Conservation (phyloP, 2,329 filamentous ascomycete genomes). For the Sordariomycetes sp. region DNA sequence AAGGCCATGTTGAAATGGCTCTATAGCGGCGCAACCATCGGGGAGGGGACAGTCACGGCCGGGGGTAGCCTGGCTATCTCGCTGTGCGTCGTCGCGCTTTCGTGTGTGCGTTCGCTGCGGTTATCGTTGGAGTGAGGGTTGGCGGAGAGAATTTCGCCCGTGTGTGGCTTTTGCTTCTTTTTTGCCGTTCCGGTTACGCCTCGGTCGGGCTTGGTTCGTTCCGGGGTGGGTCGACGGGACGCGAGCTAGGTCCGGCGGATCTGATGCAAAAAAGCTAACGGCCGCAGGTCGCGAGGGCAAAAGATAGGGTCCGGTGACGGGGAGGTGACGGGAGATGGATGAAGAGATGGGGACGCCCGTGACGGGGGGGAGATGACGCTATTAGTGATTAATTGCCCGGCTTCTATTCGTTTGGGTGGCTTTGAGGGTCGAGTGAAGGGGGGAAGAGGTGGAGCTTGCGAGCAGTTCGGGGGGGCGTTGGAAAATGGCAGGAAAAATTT, state of each 20-base stretch:
- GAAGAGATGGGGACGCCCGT: neutral
- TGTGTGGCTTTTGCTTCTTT: neutral
- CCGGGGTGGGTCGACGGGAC: neutral
- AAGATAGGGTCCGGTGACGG: neutral
- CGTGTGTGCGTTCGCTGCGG: neutral
- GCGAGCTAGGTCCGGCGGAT: neutral
- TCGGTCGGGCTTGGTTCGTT: neutral
- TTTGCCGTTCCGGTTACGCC: neutral
- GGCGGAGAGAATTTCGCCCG: neutral
- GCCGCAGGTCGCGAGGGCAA: neutral
- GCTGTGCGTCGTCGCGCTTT: neutral
- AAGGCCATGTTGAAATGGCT: conserved; percentile 73
- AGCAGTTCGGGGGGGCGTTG: neutral
- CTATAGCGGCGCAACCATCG: conserved; percentile 4
- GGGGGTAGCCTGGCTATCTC: neutral
- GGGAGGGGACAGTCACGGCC: neutral
- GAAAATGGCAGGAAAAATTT: neutral
- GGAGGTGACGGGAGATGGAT: neutral
- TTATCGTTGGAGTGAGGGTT: neutral
- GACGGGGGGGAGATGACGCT: neutral
- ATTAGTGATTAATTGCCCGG: neutral
- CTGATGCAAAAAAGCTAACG: neutral
- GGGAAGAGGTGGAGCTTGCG: neutral
- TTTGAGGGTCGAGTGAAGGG: neutral
- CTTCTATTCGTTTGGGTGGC: neutral